A percentile compares a stretch with the other conserved stretches of the same genome.
phyloP scores from a whole-genome alignment of 306 rosid species.

The Dryas drummondii region DNA sequence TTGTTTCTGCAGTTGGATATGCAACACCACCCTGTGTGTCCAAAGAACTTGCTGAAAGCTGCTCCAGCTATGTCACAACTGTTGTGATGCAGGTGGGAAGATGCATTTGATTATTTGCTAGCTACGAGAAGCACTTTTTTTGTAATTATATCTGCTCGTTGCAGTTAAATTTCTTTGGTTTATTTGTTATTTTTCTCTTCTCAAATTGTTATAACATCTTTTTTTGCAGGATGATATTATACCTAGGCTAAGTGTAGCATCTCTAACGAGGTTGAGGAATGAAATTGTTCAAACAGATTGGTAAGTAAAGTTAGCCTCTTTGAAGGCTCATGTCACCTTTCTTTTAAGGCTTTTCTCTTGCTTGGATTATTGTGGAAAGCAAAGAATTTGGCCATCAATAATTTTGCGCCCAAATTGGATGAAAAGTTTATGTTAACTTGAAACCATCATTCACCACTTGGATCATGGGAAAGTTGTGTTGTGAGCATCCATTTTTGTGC shows the following conservation, averaged over 20 bases:
- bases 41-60: conserved; percentile 76
- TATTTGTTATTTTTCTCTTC: conserved; percentile 20
- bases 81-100: conserved; percentile 88
- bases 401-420: background rate
- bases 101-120: conserved; percentile 26
- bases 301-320: conserved; percentile 46
- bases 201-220: conserved; percentile 23
- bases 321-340: conserved; percentile 8
- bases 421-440: background rate
- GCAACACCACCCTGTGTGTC: conserved; percentile 95
- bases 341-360: background rate
- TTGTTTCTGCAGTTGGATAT: conserved; percentile 79
- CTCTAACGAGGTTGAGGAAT: conserved; percentile 78
- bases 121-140: background rate
- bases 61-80: conserved; percentile 74
- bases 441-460: background rate
- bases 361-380: background rate
- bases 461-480: background rate
- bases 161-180: conserved; percentile 14
- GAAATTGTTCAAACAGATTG: conserved; percentile 97
- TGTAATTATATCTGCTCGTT: background rate
- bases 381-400: background rate
- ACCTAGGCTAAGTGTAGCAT: conserved; percentile 77
- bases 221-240: conserved; percentile 76
- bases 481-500: conserved; percentile 15